Base-by-base conservation (phyloP, 1,284 basidiomycete genomes). In the Rhodotorula sp. region DNA sequence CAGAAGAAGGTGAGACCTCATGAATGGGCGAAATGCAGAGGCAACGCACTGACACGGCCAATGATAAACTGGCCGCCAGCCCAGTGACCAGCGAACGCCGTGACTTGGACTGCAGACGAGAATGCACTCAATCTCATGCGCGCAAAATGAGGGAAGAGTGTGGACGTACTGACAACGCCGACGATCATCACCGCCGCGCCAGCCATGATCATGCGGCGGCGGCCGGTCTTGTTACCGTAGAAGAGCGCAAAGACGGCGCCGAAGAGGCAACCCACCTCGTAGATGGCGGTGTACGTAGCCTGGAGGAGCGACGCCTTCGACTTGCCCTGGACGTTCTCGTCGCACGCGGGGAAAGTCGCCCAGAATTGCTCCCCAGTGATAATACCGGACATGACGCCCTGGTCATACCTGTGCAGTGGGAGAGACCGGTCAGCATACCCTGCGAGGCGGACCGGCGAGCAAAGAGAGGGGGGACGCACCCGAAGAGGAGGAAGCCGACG, bases 51-150 rank as follows among this genome's bases (percentile, higher is more conserved):
- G 74, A 85, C 80, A 36, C 83, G 84, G 39, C 84, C 84, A 66
- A 85, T 79, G 77, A 85, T 81, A 81, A 85, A 85, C 73, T 86
- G 85, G 27, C 81, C 81, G 72, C 84, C 84, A 22, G 80, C 80
- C 58, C 78, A 72, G 61, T 80, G 77, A 46, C 81, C 82, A n/a
- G 81, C 81, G 64, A 85, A 83, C 19, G 84, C 77, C n/a, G 83
- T 81, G 69, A 84, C 80, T 53, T 84, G 83, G 71, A 86, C 63
- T 65, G 29, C n/a, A 22, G 19, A 37, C 29, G 29, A 27, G n/a
- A 22, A 21, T n/a, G 29, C 1, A 15, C 9, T 19, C n/a, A 53
- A n/a, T 1, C 22, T 46, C 50, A 2, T 46, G 32, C 15, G 19
- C 37, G 21, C 15, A 41, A 21, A 22, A 34, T 15, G 41, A 29